Conservation (phyloP, 2,329 filamentous ascomycete genomes). For the Trichoderma koningiopsis region DNA sequence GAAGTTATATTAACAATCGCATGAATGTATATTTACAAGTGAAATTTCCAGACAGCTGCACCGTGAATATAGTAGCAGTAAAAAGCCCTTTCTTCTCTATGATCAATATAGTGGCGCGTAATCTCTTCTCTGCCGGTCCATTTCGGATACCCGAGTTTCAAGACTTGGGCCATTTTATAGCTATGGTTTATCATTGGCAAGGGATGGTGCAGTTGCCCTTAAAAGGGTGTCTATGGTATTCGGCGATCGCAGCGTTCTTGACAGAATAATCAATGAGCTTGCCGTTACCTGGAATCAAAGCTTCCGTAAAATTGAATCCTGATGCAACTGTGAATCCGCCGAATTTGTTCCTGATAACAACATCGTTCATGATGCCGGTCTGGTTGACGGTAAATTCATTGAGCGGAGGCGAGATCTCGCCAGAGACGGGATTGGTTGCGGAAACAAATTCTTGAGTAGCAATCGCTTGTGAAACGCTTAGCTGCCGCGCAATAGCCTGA, state of each 20-base stretch:
- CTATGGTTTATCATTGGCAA: neutral
- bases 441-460: constrained; percentile 8
- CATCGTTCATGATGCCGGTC: constrained; percentile 10
- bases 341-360: neutral
- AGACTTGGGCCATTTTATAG: no score
- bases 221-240: neutral
- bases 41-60: no score
- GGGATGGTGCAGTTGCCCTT: neutral
- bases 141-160: no score
- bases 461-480: neutral
- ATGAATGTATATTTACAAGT: no score
- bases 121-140: no score
- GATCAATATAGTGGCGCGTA: no score
- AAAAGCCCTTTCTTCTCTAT: no score
- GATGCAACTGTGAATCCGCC: neutral
- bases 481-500: neutral
- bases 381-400: constrained; percentile 11
- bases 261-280: constrained; percentile 14
- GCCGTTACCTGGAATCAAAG: constrained; percentile 6
- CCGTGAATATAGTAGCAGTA: no score
- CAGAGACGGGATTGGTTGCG: neutral
- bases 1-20: no score
- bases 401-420: constrained; percentile 7
- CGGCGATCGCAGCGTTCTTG: neutral
- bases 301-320: neutral